Evolutionary conservation across 148 eudicot genomes (phyloP).

Genomic region (Rhododendron henanense): DNA sequence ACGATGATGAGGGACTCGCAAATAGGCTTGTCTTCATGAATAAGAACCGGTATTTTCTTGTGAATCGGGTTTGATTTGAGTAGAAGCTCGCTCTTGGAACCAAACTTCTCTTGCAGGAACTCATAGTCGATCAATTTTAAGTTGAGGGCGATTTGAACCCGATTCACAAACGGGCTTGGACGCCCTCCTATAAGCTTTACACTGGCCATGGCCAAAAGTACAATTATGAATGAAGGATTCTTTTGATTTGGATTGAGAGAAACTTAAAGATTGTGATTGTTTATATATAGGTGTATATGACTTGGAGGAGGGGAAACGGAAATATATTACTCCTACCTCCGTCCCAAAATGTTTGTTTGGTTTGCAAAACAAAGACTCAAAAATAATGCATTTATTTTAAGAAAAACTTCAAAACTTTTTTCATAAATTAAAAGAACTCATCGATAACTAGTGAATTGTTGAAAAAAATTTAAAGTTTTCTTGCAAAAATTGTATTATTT

Average conservation of each 20-base stretch:
- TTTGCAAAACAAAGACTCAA: too few relatives aligned
- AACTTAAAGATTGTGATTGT: not conserved
- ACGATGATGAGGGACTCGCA: slow-evolving; percentile 28
- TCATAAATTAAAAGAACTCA: too few relatives aligned
- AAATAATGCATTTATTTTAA: too few relatives aligned
- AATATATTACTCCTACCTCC: too few relatives aligned
- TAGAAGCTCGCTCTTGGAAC: slow-evolving; percentile 20
- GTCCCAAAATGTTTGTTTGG: too few relatives aligned
- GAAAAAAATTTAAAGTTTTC: too few relatives aligned
- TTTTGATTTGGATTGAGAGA: not conserved
- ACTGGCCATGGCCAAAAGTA: not conserved
- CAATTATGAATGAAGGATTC: too few relatives aligned
- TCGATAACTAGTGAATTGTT: too few relatives aligned
- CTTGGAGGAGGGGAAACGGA: not conserved
- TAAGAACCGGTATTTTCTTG: slow-evolving; percentile 31
- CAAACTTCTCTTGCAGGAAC: not conserved
- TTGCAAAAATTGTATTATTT: too few relatives aligned
- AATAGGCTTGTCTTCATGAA: slow-evolving; percentile 18
- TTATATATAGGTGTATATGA: not conserved
- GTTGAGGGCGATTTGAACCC: not conserved
- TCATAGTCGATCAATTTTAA: not conserved
- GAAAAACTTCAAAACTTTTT: too few relatives aligned
- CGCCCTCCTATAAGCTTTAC: not conserved
- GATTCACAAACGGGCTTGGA: not conserved
- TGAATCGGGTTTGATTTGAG: slow-evolving; percentile 29